Evolutionary conservation across 2,329 filamentous ascomycete species (phyloP).

Genomic region (Parasarocladium wereldwijsianum): DNA sequence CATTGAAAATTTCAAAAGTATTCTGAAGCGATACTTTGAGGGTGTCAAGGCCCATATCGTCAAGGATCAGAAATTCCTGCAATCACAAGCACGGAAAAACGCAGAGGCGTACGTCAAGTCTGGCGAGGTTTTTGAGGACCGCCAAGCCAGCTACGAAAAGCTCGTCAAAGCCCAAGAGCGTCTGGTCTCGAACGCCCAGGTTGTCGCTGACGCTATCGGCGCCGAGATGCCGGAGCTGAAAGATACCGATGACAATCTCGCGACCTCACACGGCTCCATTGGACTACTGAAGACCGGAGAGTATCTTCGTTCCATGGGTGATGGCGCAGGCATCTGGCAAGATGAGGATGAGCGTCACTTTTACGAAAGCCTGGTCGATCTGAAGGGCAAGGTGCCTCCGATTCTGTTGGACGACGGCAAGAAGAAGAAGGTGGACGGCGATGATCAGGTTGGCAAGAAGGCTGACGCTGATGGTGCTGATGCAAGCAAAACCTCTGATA

Average conservation of each 20-base stretch:
- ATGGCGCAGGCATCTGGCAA: conserved; percentile 93
- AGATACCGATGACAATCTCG: conserved; percentile 59
- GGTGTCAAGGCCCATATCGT: conserved; percentile 81
- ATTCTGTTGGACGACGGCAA: conserved; percentile 89
- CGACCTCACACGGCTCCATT: conserved; percentile 59
- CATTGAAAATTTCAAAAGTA: conserved; percentile 72
- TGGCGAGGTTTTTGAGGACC: conserved; percentile 94
- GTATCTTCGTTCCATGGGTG: conserved; percentile 77
- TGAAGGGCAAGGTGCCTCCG: conserved; percentile 89
- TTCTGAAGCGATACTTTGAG: conserved; percentile 79
- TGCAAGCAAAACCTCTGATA: conserved; percentile 30
- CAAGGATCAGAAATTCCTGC: conserved; percentile 82
- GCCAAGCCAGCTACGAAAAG: conserved; percentile 91
- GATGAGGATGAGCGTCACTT: conserved; percentile 96
- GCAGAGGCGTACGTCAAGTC: conserved; percentile 98
- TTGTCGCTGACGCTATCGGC: conserved; percentile 75
- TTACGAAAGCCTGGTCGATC: conserved; percentile 90
- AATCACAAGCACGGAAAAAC: conserved; percentile 79
- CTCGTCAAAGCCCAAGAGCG: conserved; percentile 86
- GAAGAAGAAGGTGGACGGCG: conserved; percentile 75
- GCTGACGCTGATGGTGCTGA: conserved; percentile 25
- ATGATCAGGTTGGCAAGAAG: conserved; percentile 74
- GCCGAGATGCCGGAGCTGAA: conserved; percentile 89
- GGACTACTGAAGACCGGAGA: conserved; percentile 89
- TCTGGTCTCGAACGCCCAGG: conserved; percentile 76